These are phyloP conservation scores for Guadua angustifolia DNA, from an alignment of 176 grass and related monocot genomes.

Conservation along the genomic window DNA sequence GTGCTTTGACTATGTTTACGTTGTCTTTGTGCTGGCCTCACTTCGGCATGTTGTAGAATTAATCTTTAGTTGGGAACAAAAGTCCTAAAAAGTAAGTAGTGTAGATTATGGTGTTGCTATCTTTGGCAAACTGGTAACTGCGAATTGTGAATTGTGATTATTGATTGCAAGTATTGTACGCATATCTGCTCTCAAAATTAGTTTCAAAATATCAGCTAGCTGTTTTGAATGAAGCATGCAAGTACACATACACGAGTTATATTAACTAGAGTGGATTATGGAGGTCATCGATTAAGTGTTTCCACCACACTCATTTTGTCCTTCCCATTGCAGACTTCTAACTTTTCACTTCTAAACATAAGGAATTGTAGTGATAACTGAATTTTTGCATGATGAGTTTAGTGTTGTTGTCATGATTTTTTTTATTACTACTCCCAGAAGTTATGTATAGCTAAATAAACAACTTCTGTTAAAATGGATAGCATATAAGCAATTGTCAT, in stretches of 20 bases:
- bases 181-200: not conserved
- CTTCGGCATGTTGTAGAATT: not conserved
- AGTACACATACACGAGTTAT: not conserved
- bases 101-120: not conserved
- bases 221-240: not conserved
- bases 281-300: not conserved
- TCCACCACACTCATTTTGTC: not conserved
- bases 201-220: not conserved
- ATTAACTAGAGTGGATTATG: not conserved
- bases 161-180: constrained; percentile 1
- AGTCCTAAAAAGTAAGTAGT: not conserved
- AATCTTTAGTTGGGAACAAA: not conserved
- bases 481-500: constrained; percentile 5
- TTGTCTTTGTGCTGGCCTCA: not conserved
- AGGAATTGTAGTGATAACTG: not conserved
- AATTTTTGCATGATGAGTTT: constrained; percentile 2
- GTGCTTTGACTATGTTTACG: not conserved
- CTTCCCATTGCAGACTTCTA: not conserved
- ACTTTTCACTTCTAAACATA: not conserved
- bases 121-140: not conserved
- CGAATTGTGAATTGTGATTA: not conserved
- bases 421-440: not conserved
- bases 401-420: constrained; percentile 9
- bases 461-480: not conserved
- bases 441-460: constrained; percentile 12